phyloP scores from a whole-genome alignment of 1,284 basidiomycete species.

The Melampsora americana region DNA sequence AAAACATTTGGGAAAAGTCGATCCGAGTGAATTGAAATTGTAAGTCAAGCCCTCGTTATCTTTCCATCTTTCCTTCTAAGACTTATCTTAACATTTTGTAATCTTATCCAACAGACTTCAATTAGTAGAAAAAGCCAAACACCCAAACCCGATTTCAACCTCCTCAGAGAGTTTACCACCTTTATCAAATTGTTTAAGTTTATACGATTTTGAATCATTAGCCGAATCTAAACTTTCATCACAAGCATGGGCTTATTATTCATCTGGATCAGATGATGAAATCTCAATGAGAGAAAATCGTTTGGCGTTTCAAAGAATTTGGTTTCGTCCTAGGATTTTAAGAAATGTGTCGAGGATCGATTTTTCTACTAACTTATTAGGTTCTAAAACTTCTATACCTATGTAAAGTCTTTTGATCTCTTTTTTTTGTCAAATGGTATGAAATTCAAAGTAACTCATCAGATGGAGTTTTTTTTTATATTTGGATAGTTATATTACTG shows the following conservation, averaged over 20 bases:
- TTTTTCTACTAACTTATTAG: slow-evolving; percentile 75
- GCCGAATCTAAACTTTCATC: slow-evolving; percentile 69
- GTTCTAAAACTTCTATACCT: slow-evolving; percentile 53
- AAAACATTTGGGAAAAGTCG: slow-evolving; percentile 71
- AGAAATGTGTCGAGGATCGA: slow-evolving; percentile 78
- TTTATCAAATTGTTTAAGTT: slow-evolving; percentile 43
- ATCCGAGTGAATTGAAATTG: slow-evolving; percentile 64
- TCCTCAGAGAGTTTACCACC: slow-evolving; percentile 30
- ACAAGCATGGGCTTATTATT: slow-evolving; percentile 86
- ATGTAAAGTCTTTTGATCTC: slow-evolving; percentile 7
- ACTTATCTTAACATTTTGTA: background rate
- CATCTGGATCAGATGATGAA: slow-evolving; percentile 75
- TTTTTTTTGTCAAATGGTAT: background rate
- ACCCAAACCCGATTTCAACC: background rate
- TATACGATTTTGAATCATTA: slow-evolving; percentile 88
- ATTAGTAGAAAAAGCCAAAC: no score
- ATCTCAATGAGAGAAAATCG: slow-evolving; percentile 72
- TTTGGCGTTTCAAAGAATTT: slow-evolving; percentile 79
- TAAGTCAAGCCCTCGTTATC: slow-evolving; percentile 49
- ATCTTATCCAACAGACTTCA: no score
- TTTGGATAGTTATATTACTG: slow-evolving; percentile 71
- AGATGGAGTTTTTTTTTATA: slow-evolving; percentile 64
- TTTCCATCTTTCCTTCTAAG: background rate
- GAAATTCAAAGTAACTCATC: background rate
- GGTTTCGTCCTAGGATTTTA: slow-evolving; percentile 86